phyloP scores from a whole-genome alignment of 768 basidiomycete species.

The Albatrellus ellisii region DNA sequence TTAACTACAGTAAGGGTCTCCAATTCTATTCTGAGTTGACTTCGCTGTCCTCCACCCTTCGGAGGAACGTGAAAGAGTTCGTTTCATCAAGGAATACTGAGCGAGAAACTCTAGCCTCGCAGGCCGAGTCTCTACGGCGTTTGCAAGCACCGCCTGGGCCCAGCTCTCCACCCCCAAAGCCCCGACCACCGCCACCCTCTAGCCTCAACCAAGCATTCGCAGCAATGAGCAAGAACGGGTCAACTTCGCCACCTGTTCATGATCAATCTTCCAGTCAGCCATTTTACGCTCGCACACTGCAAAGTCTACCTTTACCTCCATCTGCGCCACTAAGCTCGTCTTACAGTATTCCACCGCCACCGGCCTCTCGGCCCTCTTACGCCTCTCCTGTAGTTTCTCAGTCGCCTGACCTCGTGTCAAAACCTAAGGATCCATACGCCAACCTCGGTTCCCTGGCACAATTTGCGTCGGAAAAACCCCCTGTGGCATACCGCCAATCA shows the following conservation, averaged over 20 bases:
- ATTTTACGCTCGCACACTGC: constrained; percentile 3
- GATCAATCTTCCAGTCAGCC: constrained; percentile 7
- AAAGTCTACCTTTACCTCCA: constrained; percentile 9
- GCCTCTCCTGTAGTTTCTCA: too few relatives aligned
- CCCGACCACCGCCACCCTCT: constrained; percentile 13
- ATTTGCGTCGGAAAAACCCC: constrained; percentile 10
- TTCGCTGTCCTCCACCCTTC: constrained; percentile 45
- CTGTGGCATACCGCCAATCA: constrained; percentile 16
- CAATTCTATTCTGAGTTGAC: constrained; percentile 80
- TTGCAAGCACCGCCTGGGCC: constrained; percentile 29
- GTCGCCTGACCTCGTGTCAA: constrained; percentile 14
- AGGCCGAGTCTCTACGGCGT: constrained; percentile 62
- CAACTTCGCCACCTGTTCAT: constrained; percentile 6
- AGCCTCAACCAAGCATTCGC: constrained; percentile 39
- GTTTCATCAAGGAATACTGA: constrained; percentile 53
- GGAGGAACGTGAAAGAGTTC: constrained; percentile 46
- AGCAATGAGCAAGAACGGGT: constrained; percentile 40
- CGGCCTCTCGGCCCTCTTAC: constrained; percentile 6
- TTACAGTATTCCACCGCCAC: constrained; percentile 15
- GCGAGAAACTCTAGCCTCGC: constrained; percentile 49
- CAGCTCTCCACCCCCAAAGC: constrained; percentile 23
- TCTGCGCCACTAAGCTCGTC: constrained; percentile 4
- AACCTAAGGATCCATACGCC: constrained; percentile 14
- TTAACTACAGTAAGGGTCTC: constrained; percentile 56
- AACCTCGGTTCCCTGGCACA: constrained; percentile 9